phyloP scores from a whole-genome alignment of 2,329 filamentous ascomycete genomes.

The Aureobasidium sp. region DNA sequence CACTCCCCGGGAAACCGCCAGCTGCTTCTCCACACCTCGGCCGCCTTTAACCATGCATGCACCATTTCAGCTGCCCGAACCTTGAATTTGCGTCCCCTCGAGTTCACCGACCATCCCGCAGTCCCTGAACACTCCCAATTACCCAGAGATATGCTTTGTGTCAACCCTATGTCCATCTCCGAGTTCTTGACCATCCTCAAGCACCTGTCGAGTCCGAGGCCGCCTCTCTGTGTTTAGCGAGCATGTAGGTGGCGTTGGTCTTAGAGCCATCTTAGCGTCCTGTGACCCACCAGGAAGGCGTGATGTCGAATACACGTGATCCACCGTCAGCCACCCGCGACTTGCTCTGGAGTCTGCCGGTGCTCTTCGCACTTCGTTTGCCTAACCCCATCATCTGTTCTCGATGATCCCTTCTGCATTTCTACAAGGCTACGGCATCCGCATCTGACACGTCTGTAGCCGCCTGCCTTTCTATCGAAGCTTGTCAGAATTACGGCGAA shows the following conservation, averaged over 20 bases:
- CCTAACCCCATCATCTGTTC: neutral
- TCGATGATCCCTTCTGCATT: slow-evolving; percentile 4
- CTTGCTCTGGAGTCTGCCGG: neutral
- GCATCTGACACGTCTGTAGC: neutral
- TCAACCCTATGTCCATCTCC: neutral
- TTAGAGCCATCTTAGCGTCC: neutral
- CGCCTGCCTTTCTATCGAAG: neutral
- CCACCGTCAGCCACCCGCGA: neutral
- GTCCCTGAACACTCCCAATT: neutral
- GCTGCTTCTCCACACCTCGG: slow-evolving; percentile 6
- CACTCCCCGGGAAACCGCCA: neutral
- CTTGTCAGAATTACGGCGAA: neutral
- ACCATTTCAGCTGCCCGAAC: slow-evolving; percentile 1
- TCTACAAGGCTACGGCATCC: neutral
- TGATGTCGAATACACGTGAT: neutral
- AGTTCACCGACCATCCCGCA: neutral
- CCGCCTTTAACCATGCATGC: neutral
- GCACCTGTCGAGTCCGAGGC: neutral
- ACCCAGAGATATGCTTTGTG: neutral
- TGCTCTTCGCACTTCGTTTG: neutral
- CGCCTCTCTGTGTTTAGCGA: neutral
- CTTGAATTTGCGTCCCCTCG: neutral
- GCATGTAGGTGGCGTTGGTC: neutral
- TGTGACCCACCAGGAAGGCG: neutral
- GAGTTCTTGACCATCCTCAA: neutral